phyloP scores from a whole-genome alignment of 179 eudicot species.

The Beta lomatogona region DNA sequence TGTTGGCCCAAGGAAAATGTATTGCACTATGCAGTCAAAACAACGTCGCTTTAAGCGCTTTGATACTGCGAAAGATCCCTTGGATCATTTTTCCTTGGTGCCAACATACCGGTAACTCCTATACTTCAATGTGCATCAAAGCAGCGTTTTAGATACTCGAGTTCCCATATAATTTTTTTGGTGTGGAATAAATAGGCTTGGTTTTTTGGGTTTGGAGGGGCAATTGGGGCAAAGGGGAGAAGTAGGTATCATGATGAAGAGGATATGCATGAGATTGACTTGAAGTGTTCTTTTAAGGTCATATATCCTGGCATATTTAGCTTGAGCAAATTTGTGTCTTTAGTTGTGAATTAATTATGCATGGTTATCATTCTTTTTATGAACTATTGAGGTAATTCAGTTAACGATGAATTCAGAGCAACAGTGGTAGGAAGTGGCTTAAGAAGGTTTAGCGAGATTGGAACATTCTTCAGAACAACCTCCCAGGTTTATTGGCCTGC shows the following conservation, averaged over 20 bases:
- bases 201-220: not conserved
- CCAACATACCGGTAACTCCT: slow-evolving; percentile 52
- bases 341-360: not conserved
- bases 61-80: slow-evolving; percentile 86
- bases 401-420: slow-evolving; percentile 46
- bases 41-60: slow-evolving; percentile 64
- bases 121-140: not conserved
- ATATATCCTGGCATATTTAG: not conserved
- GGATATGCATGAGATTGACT: not conserved
- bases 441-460: slow-evolving; percentile 95
- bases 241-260: not conserved
- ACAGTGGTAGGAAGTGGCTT: slow-evolving; percentile 84
- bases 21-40: slow-evolving; percentile 28
- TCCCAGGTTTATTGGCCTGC: slow-evolving; percentile 67
- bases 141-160: not conserved
- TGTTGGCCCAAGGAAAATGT: not conserved
- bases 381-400: slow-evolving; percentile 13
- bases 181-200: not conserved
- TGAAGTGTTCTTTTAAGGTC: not conserved
- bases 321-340: not conserved
- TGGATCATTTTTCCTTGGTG: slow-evolving; percentile 70
- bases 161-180: not conserved
- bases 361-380: not conserved
- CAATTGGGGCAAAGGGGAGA: not conserved
- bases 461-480: slow-evolving; percentile 88